Evolutionary conservation across 208 protist species (phyloP).

Genomic region (Strigomonas oncopelti): DNA sequence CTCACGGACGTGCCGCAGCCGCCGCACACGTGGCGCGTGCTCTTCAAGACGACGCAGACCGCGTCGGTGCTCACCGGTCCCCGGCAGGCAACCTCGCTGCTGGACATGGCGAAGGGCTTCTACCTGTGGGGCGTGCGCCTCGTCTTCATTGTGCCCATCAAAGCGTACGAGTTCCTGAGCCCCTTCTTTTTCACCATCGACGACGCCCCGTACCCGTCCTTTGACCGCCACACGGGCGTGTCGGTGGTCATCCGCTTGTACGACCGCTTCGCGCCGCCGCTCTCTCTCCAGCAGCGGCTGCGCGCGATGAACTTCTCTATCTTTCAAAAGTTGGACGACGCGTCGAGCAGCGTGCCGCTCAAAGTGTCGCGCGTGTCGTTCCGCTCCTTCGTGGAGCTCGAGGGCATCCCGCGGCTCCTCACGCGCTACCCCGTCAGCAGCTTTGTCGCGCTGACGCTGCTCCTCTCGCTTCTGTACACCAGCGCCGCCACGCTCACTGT

Average conservation of each 20-base stretch:
- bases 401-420: constrained; percentile 47
- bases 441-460: constrained; percentile 28
- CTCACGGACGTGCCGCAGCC: constrained; percentile 28
- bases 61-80: constrained; percentile 39
- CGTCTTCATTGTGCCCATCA: constrained; percentile 13
- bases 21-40: constrained; percentile 34
- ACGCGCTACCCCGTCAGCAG: constrained; percentile 40
- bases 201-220: constrained; percentile 31
- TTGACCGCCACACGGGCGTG: constrained; percentile 44
- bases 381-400: constrained; percentile 50
- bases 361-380: constrained; percentile 52
- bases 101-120: constrained; percentile 11
- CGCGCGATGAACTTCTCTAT: constrained; percentile 77
- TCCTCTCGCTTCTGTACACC: constrained; percentile 12
- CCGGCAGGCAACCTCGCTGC: constrained; percentile 1
- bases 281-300: constrained; percentile 46
- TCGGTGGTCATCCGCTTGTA: constrained; percentile 57
- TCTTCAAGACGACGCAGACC: constrained; percentile 54
- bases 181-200: constrained; percentile 16
- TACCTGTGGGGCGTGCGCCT: constrained; percentile 7
- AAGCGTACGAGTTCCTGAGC: constrained; percentile 21
- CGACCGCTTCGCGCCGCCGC: constrained; percentile 55
- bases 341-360: background rate
- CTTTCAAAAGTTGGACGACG: constrained; percentile 34
- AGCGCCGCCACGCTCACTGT: background rate